These are phyloP conservation scores for Corylus avellana DNA, from an alignment of 306 rosid genomes.

Conservation along the genomic window DNA sequence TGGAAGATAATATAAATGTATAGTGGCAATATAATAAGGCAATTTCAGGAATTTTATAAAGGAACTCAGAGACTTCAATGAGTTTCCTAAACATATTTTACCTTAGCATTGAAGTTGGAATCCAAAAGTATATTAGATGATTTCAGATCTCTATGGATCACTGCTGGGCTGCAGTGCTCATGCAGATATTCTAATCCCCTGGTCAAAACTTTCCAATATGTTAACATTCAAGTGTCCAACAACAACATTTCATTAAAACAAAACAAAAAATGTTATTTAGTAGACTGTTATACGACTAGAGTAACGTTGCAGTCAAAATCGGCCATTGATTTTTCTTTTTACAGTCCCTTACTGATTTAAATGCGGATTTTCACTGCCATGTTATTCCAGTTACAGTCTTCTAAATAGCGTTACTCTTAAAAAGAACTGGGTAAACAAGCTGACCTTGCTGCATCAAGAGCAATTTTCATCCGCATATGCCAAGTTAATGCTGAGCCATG, in stretches of 20 bases:
- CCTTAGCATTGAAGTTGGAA: conserved; percentile 93
- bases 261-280: too few species aligned
- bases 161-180: conserved; percentile 78
- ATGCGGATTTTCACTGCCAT: too few species aligned
- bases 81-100: conserved; percentile 27
- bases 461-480: conserved; percentile 94
- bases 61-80: conserved; percentile 14
- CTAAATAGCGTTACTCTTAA: too few species aligned
- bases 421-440: conserved; percentile 15
- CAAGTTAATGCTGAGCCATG: conserved; percentile 82
- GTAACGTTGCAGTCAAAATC: too few species aligned
- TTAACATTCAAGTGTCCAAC: conserved; percentile 12
- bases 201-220: conserved; percentile 42
- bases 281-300: too few species aligned
- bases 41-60: neutral
- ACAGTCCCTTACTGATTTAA: too few species aligned
- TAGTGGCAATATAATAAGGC: conserved; percentile 5
- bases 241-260: neutral
- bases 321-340: too few species aligned
- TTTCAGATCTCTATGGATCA: conserved; percentile 96
- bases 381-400: too few species aligned
- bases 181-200: conserved; percentile 94
- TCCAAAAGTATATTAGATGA: conserved; percentile 94
- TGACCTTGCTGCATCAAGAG: conserved; percentile 92
- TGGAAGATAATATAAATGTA: conserved; percentile 26